Evolutionary conservation across 805 yeast genomes (phyloP).

Genomic region (Candida vaughaniae): DNA sequence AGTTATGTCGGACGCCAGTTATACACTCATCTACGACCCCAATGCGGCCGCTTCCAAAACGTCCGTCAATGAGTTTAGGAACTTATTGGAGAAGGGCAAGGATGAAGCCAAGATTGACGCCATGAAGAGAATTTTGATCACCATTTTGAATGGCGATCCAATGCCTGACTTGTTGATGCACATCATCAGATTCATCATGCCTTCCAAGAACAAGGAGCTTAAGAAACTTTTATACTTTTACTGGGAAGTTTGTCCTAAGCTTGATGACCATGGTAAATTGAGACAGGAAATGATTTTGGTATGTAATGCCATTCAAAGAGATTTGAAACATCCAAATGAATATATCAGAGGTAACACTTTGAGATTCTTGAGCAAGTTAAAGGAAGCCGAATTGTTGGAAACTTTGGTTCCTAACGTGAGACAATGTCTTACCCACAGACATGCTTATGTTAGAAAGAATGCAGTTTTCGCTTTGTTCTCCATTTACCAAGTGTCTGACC

Average conservation of each 20-base stretch:
- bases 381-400: constrained; percentile 91
- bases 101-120: constrained; percentile 86
- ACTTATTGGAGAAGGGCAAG: constrained; percentile 79
- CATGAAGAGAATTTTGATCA: constrained; percentile 82
- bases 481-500: constrained; percentile 78
- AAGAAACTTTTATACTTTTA: constrained; percentile 91
- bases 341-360: constrained; percentile 93
- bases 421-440: constrained; percentile 90
- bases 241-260: constrained; percentile 97
- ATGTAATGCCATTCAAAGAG: constrained; percentile 96
- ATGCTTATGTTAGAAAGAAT: constrained; percentile 95
- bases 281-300: constrained; percentile 98
- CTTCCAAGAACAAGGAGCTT: constrained; percentile 84
- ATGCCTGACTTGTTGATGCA: constrained; percentile 94
- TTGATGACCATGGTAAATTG: constrained; percentile 83
- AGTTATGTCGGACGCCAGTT: constrained; percentile 24
- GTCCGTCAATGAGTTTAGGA: constrained; percentile 70
- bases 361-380: constrained; percentile 85
- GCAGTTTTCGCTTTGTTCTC: constrained; percentile 90
- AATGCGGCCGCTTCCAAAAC: constrained; percentile 60
- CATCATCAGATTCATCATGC: constrained; percentile 95
- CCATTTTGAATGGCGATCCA: constrained; percentile 90
- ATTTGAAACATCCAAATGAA: constrained; percentile 97
- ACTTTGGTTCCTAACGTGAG: constrained; percentile 93
- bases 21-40: constrained; percentile 81